Evolutionary conservation across 2,329 filamentous ascomycete species (phyloP), one percentile per base, ranked within the genome.

Genomic region (Fusarium graminum): DNA sequence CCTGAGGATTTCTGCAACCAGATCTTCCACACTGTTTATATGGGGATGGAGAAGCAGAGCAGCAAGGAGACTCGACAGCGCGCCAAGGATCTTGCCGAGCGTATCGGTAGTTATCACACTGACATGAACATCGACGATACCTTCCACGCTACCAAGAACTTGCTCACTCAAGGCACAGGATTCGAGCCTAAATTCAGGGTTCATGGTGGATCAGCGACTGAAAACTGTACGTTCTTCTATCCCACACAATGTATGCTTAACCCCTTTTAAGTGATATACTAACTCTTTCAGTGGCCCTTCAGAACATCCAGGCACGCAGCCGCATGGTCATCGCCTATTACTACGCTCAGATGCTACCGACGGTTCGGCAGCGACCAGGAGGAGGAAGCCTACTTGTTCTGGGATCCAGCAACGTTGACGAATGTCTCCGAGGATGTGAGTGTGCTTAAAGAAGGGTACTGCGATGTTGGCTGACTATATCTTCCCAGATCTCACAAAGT

Each of bases 101-200:
- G 80, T 6, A 92, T 94, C 51, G 92, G 91, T 4, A 82, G 86
- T 16, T 89, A 93, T 71, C 92, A 95, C 73, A 82, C 86, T 6
- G 86, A 94, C 72, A 80, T 93, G 42, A 87, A 93, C 71, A 93
- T 94, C 56, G 92, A 94, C 72, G 82, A 83, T 3, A 83, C 89
- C 10, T 87, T 88, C 62, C 80, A 85, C 19, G 64, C 52, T 10
- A 64, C 45, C 50, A 87, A 85, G 67, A 82, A 82, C 41, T 77
- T 93, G 1, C 81, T 93, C 53, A 81, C 83, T 0, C 75, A 81
- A 3, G 83, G 86, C 1, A 86, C 88, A 2, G 80, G 80, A 39
- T 92, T 91, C 68, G 70, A 72, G 16, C 75, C 77, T 4, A 73
- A 70, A 41, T 79, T 77, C 83, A 85, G 83, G 64, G 83, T 67